phyloP scores from a whole-genome alignment of 1,284 basidiomycete genomes.

The Cystobasidium sp. region DNA sequence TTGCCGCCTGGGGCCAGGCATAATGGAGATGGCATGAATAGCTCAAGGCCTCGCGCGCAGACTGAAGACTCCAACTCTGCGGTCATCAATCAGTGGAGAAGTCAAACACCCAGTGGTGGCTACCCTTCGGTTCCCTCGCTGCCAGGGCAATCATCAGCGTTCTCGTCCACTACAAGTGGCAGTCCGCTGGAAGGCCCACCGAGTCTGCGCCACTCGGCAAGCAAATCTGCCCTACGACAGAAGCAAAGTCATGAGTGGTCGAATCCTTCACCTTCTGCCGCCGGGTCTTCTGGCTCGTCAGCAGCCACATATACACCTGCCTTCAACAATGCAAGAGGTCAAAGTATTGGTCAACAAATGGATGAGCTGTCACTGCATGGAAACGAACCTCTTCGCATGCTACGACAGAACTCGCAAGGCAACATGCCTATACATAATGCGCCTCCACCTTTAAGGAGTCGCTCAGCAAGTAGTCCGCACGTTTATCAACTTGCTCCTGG shows the following conservation, averaged over 20 bases:
- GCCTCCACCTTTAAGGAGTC: conserved; percentile 57
- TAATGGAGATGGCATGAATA: conserved; percentile 55
- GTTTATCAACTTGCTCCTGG: conserved; percentile 57
- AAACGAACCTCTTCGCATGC: conserved; percentile 32
- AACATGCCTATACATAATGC: conserved; percentile 40
- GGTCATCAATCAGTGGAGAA: conserved; percentile 59
- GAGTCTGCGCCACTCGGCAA: conserved; percentile 51
- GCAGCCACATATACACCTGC: conserved; percentile 16
- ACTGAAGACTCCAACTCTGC: conserved; percentile 69
- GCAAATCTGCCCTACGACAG: conserved; percentile 48
- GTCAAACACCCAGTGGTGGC: conserved; percentile 45
- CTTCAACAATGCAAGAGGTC: conserved; percentile 2
- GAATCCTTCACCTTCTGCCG: conserved; percentile 12
- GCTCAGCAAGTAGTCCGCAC: conserved; percentile 60
- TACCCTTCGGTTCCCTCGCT: conserved; percentile 43
- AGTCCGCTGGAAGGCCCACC: conserved; percentile 27
- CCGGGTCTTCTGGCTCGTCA: conserved; percentile 23
- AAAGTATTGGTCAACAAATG: conserved; percentile 30
- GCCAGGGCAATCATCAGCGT: conserved; percentile 44
- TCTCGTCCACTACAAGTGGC: conserved; percentile 41
- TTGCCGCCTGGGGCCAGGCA: conserved; percentile 39
- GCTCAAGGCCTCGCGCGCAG: conserved; percentile 66
- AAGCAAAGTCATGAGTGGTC: conserved; percentile 53
- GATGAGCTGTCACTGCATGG: conserved; percentile 35
- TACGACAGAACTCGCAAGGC: conserved; percentile 45